A percentile compares a stretch with the other conserved stretches of the same genome.
phyloP scores from a whole-genome alignment of 2,329 filamentous ascomycete genomes.

The Verruconis gallopava region DNA sequence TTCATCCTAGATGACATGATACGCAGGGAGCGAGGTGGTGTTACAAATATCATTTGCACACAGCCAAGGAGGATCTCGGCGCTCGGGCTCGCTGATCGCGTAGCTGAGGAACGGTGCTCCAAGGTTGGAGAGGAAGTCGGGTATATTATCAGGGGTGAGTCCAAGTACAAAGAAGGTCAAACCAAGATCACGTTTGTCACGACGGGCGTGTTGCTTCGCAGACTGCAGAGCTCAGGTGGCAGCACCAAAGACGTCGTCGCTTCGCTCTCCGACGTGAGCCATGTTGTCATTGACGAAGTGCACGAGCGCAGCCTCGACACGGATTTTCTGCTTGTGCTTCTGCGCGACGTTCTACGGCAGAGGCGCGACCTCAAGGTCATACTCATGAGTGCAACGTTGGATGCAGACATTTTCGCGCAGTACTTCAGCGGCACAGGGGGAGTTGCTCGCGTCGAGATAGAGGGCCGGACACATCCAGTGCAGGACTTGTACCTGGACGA shows the following conservation, averaged over 20 bases:
- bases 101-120: conserved; percentile 80
- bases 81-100: conserved; percentile 82
- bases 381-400: conserved; percentile 91
- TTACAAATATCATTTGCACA: conserved; percentile 85
- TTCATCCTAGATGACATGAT: conserved; percentile 92
- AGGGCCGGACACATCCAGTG: conserved; percentile 80
- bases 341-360: conserved; percentile 65
- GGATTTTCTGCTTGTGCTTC: conserved; percentile 78
- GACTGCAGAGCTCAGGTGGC: conserved; percentile 81
- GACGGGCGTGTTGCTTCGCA: conserved; percentile 79
- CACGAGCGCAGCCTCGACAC: conserved; percentile 92
- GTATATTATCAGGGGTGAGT: conserved; percentile 84
- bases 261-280: conserved; percentile 78
- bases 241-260: conserved; percentile 58
- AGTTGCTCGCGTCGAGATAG: conserved; percentile 75
- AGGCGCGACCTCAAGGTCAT: conserved; percentile 70
- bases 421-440: conserved; percentile 64
- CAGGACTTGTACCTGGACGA: conserved; percentile 85
- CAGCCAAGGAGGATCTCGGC: conserved; percentile 92
- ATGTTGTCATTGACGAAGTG: conserved; percentile 92
- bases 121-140: conserved; percentile 78
- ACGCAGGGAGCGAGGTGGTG: conserved; percentile 55
- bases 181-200: conserved; percentile 95
- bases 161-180: conserved; percentile 51
- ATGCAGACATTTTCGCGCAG: conserved; percentile 69